phyloP scores from a whole-genome alignment of 2,329 filamentous ascomycete genomes.

The Mycosphaerella sp. region DNA sequence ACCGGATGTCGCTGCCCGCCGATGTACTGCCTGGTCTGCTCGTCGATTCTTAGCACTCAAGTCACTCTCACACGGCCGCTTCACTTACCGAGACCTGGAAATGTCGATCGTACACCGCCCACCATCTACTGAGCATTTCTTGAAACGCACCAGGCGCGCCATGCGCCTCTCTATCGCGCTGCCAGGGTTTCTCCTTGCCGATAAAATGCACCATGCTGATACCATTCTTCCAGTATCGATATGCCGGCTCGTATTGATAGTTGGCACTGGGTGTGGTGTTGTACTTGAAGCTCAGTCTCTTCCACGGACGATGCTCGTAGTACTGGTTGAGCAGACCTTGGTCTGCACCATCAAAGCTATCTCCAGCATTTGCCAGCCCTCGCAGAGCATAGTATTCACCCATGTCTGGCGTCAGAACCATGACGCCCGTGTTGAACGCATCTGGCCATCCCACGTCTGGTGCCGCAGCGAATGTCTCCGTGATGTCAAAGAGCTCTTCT shows the following conservation, averaged over 20 bases:
- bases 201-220: conserved; percentile 96
- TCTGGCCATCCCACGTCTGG: conserved; percentile 98
- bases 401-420: conserved; percentile 81
- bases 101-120: conserved; percentile 87
- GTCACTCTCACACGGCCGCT: neutral
- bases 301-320: conserved; percentile 68
- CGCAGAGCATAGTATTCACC: conserved; percentile 80
- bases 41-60: conserved; percentile 10
- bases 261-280: conserved; percentile 95
- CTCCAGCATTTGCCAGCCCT: conserved; percentile 75
- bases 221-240: conserved; percentile 81
- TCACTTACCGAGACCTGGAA: conserved; percentile 47
- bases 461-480: conserved; percentile 60
- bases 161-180: conserved; percentile 35
- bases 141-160: conserved; percentile 61
- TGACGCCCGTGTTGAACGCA: conserved; percentile 95
- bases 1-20: conserved; percentile 14
- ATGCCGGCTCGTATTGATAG: conserved; percentile 96
- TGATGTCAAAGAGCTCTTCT: conserved; percentile 77
- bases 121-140: conserved; percentile 83
- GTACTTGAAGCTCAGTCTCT: conserved; percentile 88
- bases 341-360: conserved; percentile 95
- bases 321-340: conserved; percentile 95
- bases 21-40: conserved; percentile 17
- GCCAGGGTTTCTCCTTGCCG: conserved; percentile 84